A percentile compares a stretch with the other conserved stretches of the same genome.
phyloP scores from a whole-genome alignment of 2,329 filamentous ascomycete species.

The Pleomassaria siparia region DNA sequence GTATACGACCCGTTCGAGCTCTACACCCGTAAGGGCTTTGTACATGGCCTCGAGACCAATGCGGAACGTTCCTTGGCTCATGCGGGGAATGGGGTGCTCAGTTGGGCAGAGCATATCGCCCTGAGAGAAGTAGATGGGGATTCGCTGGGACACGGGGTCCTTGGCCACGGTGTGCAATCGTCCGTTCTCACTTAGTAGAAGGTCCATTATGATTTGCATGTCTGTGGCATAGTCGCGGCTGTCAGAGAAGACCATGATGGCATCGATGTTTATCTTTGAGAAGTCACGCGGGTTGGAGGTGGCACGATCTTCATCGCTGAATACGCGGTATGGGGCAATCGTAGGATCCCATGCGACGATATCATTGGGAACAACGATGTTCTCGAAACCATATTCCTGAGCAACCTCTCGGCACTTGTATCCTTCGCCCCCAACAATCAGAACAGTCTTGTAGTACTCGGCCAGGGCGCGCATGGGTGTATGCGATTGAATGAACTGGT shows the following conservation, averaged over 20 bases:
- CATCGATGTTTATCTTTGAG: constrained; percentile 69
- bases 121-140: constrained; percentile 74
- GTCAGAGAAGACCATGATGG: constrained; percentile 75
- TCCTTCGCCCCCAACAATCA: constrained; percentile 74
- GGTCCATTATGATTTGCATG: constrained; percentile 75
- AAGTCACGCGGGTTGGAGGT: constrained; percentile 72
- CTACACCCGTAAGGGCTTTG: constrained; percentile 67
- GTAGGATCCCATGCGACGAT: constrained; percentile 69
- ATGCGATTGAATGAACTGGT: constrained; percentile 78
- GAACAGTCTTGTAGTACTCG: constrained; percentile 75
- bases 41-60: constrained; percentile 75
- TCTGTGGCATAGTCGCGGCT: constrained; percentile 74
- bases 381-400: constrained; percentile 72
- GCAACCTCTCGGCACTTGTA: constrained; percentile 74
- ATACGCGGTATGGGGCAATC: constrained; percentile 68
- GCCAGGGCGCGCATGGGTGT: constrained; percentile 75
- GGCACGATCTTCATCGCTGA: constrained; percentile 67
- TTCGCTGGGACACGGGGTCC: constrained; percentile 65
- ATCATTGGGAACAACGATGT: constrained; percentile 73
- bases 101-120: constrained; percentile 64
- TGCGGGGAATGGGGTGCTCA: constrained; percentile 63
- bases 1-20: constrained; percentile 75
- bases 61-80: constrained; percentile 75
- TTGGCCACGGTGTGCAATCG: constrained; percentile 65
- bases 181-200: constrained; percentile 69